Base-by-base conservation (phyloP, 1,284 basidiomycete species). In the Wallemia hederae region DNA sequence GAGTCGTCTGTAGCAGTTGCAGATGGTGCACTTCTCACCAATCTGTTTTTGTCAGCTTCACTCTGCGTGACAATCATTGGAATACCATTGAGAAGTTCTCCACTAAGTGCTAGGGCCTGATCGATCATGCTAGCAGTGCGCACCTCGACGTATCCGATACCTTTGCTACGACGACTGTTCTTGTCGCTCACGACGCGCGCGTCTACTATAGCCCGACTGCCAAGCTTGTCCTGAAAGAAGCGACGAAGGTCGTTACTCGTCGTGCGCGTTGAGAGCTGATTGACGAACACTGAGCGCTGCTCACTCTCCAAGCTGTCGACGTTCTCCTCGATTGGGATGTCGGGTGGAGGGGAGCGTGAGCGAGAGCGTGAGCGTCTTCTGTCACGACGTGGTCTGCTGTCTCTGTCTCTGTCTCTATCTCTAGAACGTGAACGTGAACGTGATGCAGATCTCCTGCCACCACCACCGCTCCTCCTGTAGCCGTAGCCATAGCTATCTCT, bases 181-280 rank as follows among this genome's bases (percentile, higher is more conserved):
- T 88, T 78, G 70, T 98, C 92, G 14, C 86, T 92, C 55, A 97
- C 90, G 67, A 99, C 88, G 63, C 89, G 77, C 22, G 91, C 88
- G 67, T 97, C 92, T 74, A 89, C 81, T 1, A 99, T 92, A 27
- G 85, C 80, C 55, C 82, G 82, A 71, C 86, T 84, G 26, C 90
- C 90, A 29, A 96, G 77, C 70, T 88, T 90, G 70, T 94, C 87
- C 76, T 97, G 92, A 70, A 99, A 97, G 76, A 99, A 98, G 72
- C 92, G 86, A 64, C 90, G 90, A 70, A 99, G 76, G 75, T 98
- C 92, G 68, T 86, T 79, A 68, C 90, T 88, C 62, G 88, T 92
- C 70, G 97, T 81, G 68, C 88, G 81, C 62, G 89, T 87, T 66
- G 92, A 87, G 69, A 99, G 81, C 74, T 97, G 92, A 67, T 90